Evolutionary conservation across 108 stramenopile species (phyloP).

Genomic region (Fistulifera pelliculosa): DNA sequence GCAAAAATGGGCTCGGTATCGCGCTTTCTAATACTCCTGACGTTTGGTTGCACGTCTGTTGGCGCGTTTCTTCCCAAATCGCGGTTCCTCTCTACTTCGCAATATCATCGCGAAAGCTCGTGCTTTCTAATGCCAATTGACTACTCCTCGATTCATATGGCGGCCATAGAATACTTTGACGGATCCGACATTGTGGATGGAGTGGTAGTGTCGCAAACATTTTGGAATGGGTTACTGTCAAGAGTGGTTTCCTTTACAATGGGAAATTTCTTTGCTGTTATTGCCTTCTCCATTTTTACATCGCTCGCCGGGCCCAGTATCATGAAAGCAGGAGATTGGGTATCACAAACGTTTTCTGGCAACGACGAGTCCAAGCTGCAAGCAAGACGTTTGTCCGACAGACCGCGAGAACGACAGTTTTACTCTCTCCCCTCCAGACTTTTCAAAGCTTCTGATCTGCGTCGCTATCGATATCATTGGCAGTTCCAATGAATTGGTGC

Average conservation of each 20-base stretch:
- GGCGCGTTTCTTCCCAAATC: too few relatives aligned
- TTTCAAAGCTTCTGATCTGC: constrained; percentile 50
- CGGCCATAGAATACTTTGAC: constrained; percentile 34
- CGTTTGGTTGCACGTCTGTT: too few relatives aligned
- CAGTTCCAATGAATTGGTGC: constrained; percentile 49
- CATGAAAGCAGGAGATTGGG: constrained; percentile 12
- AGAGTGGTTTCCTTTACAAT: constrained; percentile 35
- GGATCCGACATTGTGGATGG: constrained; percentile 46
- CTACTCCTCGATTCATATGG: neutral
- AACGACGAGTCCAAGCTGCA: neutral
- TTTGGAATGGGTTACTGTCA: constrained; percentile 36
- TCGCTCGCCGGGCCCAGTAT: constrained; percentile 28
- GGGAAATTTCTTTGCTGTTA: constrained; percentile 41
- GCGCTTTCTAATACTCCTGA: too few relatives aligned
- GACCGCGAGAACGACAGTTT: constrained; percentile 1
- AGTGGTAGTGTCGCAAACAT: constrained; percentile 49
- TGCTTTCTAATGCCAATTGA: neutral
- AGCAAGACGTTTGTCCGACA: constrained; percentile 9
- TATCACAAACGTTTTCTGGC: constrained; percentile 9
- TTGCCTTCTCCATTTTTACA: constrained; percentile 35
- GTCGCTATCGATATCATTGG: constrained; percentile 56
- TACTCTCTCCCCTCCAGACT: constrained; percentile 21
- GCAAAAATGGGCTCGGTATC: too few relatives aligned
- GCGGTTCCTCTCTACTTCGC: too few relatives aligned
- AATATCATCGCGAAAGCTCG: too few relatives aligned